phyloP scores from a whole-genome alignment of 768 basidiomycete species.

The Boletus sensibilis region DNA sequence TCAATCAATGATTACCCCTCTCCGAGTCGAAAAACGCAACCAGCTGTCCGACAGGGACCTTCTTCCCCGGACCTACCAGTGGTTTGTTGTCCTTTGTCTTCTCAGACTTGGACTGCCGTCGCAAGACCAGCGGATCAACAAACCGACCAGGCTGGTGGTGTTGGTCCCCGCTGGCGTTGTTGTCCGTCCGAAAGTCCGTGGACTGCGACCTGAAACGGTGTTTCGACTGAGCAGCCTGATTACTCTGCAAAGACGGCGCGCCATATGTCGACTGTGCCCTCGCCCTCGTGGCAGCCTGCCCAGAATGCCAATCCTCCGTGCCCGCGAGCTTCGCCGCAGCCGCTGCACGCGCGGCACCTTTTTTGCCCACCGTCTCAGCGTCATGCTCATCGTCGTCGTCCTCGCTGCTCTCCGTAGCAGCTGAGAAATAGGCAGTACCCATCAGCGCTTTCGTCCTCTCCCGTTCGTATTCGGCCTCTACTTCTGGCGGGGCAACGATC shows the following conservation, averaged over 20 bases:
- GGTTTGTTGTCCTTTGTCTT: constrained; percentile 41
- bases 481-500: constrained; percentile 43
- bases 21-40: constrained; percentile 79
- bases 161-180: constrained; percentile 11
- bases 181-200: constrained; percentile 32
- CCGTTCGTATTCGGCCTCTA: constrained; percentile 30
- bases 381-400: constrained; percentile 37
- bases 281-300: constrained; percentile 26
- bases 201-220: constrained; percentile 41
- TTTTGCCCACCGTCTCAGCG: constrained; percentile 59
- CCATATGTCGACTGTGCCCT: constrained; percentile 64
- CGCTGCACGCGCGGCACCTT: constrained; percentile 28
- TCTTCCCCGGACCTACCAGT: constrained; percentile 42
- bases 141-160: constrained; percentile 43
- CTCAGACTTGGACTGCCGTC: constrained; percentile 58
- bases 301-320: constrained; percentile 23
- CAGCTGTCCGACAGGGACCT: constrained; percentile 72
- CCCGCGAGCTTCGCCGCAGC: constrained; percentile 36
- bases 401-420: constrained; percentile 36
- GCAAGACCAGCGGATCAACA: constrained; percentile 71
- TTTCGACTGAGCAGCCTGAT: constrained; percentile 25
- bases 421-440: constrained; percentile 45
- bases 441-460: constrained; percentile 28
- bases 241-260: constrained; percentile 29
- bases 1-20: constrained; percentile 10